phyloP scores from a whole-genome alignment of 768 basidiomycete genomes.

The Pleurotus salmoneostramineus region DNA sequence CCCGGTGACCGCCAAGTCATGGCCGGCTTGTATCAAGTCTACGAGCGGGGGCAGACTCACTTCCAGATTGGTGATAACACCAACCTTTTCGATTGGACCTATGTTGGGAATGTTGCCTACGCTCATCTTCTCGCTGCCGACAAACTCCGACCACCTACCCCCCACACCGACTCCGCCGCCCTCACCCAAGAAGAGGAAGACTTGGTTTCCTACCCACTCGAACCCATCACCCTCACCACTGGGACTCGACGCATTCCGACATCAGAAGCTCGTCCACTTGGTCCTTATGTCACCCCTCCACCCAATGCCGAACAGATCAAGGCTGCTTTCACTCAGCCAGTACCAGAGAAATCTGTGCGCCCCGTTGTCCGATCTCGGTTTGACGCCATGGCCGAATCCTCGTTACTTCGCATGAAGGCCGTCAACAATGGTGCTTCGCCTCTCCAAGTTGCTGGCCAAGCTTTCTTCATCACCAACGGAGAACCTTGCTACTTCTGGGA shows the following conservation, averaged over 20 bases:
- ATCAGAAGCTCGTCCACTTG: constrained; percentile 74
- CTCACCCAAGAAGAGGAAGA: constrained; percentile 37
- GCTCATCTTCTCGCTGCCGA: constrained; percentile 94
- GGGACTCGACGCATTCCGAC: constrained; percentile 72
- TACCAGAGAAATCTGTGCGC: constrained; percentile 32
- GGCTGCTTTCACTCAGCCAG: constrained; percentile 48
- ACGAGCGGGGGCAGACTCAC: constrained; percentile 78
- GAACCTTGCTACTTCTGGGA: constrained; percentile 98
- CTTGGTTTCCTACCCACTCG: constrained; percentile 48
- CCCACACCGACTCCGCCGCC: constrained; percentile 33
- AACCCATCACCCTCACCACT: constrained; percentile 60
- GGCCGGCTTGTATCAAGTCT: constrained; percentile 73
- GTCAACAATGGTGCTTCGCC: constrained; percentile 42
- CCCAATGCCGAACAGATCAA: constrained; percentile 54
- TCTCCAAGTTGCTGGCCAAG: constrained; percentile 86
- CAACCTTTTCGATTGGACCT: constrained; percentile 95
- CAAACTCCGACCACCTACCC: constrained; percentile 57
- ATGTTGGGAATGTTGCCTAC: constrained; percentile 92
- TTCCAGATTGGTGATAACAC: constrained; percentile 93
- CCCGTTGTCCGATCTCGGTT: constrained; percentile 75
- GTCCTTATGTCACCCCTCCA: constrained; percentile 69
- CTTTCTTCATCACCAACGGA: constrained; percentile 95
- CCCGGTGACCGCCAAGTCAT: constrained; percentile 91
- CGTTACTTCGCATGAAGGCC: constrained; percentile 49
- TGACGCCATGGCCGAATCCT: constrained; percentile 68